Evolutionary conservation across 352 stramenopile genomes (phyloP).

Genomic region (Phytopythium kandeliae): DNA sequence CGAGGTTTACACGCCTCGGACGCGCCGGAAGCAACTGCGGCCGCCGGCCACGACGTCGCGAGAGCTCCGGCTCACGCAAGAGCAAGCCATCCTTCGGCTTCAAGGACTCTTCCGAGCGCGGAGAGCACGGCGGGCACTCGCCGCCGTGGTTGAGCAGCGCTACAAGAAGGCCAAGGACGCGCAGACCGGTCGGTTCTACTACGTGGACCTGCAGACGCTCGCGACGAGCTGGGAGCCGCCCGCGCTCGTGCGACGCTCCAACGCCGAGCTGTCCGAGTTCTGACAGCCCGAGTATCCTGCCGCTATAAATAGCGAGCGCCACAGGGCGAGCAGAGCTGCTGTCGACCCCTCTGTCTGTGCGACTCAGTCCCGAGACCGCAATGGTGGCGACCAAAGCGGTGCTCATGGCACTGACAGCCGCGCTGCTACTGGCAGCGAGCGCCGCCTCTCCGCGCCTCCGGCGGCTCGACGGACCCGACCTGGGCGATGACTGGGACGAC

Average conservation of each 20-base stretch:
- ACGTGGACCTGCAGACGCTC: conserved; percentile 62
- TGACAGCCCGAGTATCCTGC: no score
- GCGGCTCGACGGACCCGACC: neutral
- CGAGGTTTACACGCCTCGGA: conserved; percentile 49
- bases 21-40: conserved; percentile 32
- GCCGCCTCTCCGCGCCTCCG: neutral
- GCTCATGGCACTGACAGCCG: neutral
- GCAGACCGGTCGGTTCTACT: conserved; percentile 52
- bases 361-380: no score
- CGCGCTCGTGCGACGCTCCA: conserved; percentile 17
- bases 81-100: conserved; percentile 33
- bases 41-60: conserved; percentile 1
- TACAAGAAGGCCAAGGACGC: conserved; percentile 61
- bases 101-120: conserved; percentile 57
- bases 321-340: no score
- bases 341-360: no score
- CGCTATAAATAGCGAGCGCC: no score
- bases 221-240: conserved; percentile 60
- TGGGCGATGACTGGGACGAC: neutral
- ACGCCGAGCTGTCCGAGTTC: conserved; percentile 23
- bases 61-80: conserved; percentile 45
- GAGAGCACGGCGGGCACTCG: conserved; percentile 35
- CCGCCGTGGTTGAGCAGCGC: conserved; percentile 21
- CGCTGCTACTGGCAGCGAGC: neutral
- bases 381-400: no score